Percentiles rank a stretch among this genome's conserved stretches.
Evolutionary conservation across 371 early-diverging fungal genomes (phyloP).

Genomic region (Batkoa obscura): DNA sequence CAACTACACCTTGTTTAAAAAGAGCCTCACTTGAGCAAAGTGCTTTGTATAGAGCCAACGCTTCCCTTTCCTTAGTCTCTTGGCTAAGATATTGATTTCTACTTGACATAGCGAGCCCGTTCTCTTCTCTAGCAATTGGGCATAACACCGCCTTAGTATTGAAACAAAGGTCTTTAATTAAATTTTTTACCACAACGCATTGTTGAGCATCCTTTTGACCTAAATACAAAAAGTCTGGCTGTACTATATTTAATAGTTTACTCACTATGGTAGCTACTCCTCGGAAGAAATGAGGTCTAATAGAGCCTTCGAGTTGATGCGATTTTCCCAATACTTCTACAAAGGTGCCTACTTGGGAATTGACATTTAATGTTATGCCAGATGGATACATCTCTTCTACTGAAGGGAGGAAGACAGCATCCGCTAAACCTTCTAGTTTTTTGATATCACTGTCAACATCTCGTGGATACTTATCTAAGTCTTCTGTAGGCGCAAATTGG

Average conservation of each 20-base stretch:
- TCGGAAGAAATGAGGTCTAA: slow-evolving; percentile 91
- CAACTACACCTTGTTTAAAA: slow-evolving; percentile 23
- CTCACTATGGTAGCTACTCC: slow-evolving; percentile 92
- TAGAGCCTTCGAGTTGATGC: slow-evolving; percentile 77
- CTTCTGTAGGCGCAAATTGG: slow-evolving; percentile 92
- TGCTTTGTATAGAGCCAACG: slow-evolving; percentile 57
- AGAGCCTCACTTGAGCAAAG: slow-evolving; percentile 28
- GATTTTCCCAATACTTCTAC: slow-evolving; percentile 76
- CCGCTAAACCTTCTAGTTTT: slow-evolving; percentile 25
- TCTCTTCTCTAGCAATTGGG: slow-evolving; percentile 57
- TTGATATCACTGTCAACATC: slow-evolving; percentile 59
- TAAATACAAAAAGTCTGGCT: slow-evolving; percentile 69
- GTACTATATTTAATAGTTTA: slow-evolving; percentile 78
- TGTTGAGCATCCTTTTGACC: slow-evolving; percentile 98
- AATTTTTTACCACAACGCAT: slow-evolving; percentile 58
- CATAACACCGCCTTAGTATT: slow-evolving; percentile 54
- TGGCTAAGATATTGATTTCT: slow-evolving; percentile 72
- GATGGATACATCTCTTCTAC: slow-evolving; percentile 84
- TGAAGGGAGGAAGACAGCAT: slow-evolving; percentile 57
- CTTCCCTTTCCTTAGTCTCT: slow-evolving; percentile 33
- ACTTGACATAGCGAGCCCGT: slow-evolving; percentile 80
- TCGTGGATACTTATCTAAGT: slow-evolving; percentile 78
- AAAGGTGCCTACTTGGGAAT: slow-evolving; percentile 69
- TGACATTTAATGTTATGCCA: slow-evolving; percentile 60
- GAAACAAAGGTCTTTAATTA: slow-evolving; percentile 70